These are phyloP conservation scores for Fusarium brachygibbosum DNA, from an alignment of 2,329 filamentous ascomycete species.

Conservation along the genomic window DNA sequence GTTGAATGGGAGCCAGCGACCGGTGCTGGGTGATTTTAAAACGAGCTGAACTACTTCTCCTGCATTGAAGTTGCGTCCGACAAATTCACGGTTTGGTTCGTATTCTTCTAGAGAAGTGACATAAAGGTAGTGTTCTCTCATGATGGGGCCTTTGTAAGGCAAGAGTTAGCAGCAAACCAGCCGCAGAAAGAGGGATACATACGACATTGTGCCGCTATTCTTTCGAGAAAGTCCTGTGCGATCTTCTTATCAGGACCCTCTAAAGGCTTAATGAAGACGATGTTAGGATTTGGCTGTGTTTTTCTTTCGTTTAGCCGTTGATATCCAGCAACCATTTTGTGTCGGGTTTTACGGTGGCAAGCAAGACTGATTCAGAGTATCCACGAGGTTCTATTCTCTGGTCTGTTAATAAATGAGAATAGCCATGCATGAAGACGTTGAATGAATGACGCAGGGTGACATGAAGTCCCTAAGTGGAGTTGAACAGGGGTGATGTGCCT, in stretches of 20 bases:
- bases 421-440: not conserved
- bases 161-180: conserved; percentile 9
- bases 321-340: conserved; percentile 79
- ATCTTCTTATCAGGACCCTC: conserved; percentile 72
- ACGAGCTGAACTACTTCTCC: conserved; percentile 90
- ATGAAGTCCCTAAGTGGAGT: conserved; percentile 10
- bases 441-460: conserved; percentile 30
- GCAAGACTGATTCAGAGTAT: not conserved
- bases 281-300: conserved; percentile 80
- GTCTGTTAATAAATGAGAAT: not conserved
- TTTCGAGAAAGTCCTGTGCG: conserved; percentile 78
- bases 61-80: conserved; percentile 90
- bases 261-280: conserved; percentile 88
- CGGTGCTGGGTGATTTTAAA: conserved; percentile 73
- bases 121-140: conserved; percentile 74
- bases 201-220: conserved; percentile 85
- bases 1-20: conserved; percentile 82
- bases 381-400: not conserved
- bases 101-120: conserved; percentile 84
- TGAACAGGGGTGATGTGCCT: not conserved
- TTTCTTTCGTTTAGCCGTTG: conserved; percentile 82
- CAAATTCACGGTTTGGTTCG: conserved; percentile 83
- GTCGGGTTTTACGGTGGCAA: no score
- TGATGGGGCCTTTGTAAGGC: conserved; percentile 69
- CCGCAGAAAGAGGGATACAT: conserved; percentile 41